A percentile compares a stretch with the other conserved stretches of the same genome.
phyloP scores from a whole-genome alignment of 805 yeast species.

The Starmerella roubikii region DNA sequence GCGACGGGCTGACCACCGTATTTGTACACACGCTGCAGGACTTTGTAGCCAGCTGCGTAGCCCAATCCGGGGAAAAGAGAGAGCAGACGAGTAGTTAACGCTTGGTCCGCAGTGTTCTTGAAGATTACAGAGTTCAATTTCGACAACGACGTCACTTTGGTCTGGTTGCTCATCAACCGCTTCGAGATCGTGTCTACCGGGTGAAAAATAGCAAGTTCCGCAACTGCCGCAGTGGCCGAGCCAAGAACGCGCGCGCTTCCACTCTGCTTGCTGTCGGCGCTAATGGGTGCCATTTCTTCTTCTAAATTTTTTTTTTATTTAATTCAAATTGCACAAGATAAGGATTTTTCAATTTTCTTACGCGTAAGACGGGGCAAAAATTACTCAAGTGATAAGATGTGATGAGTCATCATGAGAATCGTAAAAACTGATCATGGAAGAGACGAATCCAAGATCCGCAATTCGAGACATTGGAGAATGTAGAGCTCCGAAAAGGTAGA shows the following conservation, averaged over 20 bases:
- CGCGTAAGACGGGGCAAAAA: too few species aligned
- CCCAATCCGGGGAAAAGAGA: slow-evolving; percentile 96
- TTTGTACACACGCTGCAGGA: slow-evolving; percentile 93
- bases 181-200: slow-evolving; percentile 95
- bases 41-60: slow-evolving; percentile 93
- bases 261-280: slow-evolving; percentile 60
- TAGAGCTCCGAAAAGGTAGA: too few species aligned
- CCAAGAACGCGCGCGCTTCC: slow-evolving; percentile 86
- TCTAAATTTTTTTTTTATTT: too few species aligned
- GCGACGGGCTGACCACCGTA: slow-evolving; percentile 99
- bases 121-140: slow-evolving; percentile 80
- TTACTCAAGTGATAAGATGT: neutral
- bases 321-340: too few species aligned
- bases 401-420: too few species aligned
- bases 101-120: slow-evolving; percentile 61
- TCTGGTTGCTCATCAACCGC: slow-evolving; percentile 80
- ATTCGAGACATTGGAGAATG: too few species aligned
- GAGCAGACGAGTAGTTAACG: slow-evolving; percentile 55
- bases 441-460: too few species aligned
- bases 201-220: slow-evolving; percentile 93
- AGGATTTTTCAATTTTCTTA: neutral
- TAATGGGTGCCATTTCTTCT: slow-evolving; percentile 21
- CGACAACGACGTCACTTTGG: slow-evolving; percentile 48
- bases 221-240: slow-evolving; percentile 96
- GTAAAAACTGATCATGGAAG: too few species aligned